phyloP scores from a whole-genome alignment of 2,329 filamentous ascomycete genomes.

The Colletotrichum gloeosporioides region DNA sequence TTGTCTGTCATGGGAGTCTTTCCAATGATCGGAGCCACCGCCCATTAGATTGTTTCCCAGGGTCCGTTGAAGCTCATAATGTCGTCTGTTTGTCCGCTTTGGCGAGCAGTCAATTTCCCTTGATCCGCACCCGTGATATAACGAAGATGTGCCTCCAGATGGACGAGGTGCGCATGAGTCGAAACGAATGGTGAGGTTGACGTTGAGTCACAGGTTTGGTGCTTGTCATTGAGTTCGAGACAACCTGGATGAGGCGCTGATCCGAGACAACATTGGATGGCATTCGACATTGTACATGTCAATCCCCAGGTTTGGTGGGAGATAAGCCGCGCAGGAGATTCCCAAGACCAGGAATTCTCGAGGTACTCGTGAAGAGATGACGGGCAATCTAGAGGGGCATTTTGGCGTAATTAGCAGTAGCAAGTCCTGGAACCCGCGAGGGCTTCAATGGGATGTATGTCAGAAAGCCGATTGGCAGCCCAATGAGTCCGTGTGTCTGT shows the following conservation, averaged over 20 bases:
- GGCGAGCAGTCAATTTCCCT: background rate
- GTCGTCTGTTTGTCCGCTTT: background rate
- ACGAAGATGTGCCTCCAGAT: background rate
- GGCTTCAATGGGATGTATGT: background rate
- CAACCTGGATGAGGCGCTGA: background rate
- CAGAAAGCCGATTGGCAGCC: background rate
- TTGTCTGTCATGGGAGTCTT: background rate
- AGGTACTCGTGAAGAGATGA: background rate
- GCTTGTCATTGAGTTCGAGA: background rate
- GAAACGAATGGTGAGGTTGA: background rate
- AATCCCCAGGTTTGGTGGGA: background rate
- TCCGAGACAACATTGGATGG: slow-evolving; percentile 10
- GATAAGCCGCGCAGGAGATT: background rate
- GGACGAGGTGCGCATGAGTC: background rate
- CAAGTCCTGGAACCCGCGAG: background rate
- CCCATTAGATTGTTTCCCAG: background rate
- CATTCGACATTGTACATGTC: background rate
- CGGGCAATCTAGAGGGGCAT: background rate
- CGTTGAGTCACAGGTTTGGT: background rate
- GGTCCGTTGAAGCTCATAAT: slow-evolving; percentile 7
- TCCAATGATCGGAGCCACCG: background rate
- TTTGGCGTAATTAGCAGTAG: background rate
- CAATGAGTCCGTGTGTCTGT: background rate
- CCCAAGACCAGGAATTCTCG: background rate
- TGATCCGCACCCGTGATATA: background rate